Base-by-base conservation (phyloP, 495 filamentous ascomycete genomes). In the Penicillium bovifimosum region DNA sequence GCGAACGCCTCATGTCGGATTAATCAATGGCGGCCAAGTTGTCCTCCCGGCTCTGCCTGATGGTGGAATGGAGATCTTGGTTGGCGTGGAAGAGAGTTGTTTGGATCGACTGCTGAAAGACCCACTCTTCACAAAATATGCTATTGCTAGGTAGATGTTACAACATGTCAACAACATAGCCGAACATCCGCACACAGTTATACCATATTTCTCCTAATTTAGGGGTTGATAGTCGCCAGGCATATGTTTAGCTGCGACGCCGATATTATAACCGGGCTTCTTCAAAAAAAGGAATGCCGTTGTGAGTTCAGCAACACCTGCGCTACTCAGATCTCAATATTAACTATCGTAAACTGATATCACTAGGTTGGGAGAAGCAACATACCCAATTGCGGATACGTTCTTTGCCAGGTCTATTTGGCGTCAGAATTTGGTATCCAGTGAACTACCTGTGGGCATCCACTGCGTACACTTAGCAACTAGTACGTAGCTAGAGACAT, bases 261-360 rank as follows among this genome's bases (percentile, higher is more conserved):
- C 17, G 14, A 57, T 48, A 10, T 38, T 41, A 1, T 41, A 41
- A 20, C 34, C 34, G 14, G 34, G 13, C n/a, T 36, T 76, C 52
- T 76, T 81, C 42, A 88, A 84, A n/a, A 96, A 79, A 10, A 86
- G 64, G 9, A 92, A 73, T 2, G 90, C 90, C 11, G 86, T 88
- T 5, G 91, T 96, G 17, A 96, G 77, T 33, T 89, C 91, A 33
- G 82, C 76, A 3, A 96, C 90, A 9, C 91, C 91, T 35, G 91
- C 91, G 38, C 90, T 95, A 54, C 32, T 16, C 18, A 32, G 10
- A 33, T n/a, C 9, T 44, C 34, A 36, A 24, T 24, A 24, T 24
- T 44, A n/a, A 36, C 2, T 24, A 24, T 24, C 20, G 20, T 24
- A 24, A 4, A 24, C 20, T 24, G 20, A 31, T 31, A 10, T 31